These are phyloP conservation scores for Scedosporium apiospermum DNA, from an alignment of 2,329 filamentous ascomycete genomes.

Conservation along the genomic window DNA sequence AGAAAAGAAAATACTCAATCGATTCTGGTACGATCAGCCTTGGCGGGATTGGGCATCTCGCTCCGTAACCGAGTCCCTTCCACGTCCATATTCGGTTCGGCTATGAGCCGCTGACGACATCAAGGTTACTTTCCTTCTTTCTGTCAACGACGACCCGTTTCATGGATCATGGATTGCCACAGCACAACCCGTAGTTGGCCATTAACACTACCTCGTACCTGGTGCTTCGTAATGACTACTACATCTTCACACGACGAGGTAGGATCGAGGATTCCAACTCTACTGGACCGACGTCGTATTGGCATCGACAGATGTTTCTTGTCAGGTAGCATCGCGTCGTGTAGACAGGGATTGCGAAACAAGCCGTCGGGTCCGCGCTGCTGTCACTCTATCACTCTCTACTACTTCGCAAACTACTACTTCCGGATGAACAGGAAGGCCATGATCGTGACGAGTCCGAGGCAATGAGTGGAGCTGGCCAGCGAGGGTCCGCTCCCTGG, in stretches of 20 bases:
- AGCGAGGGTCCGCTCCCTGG: no score
- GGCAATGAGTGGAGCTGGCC: no score
- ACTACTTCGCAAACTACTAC: no score
- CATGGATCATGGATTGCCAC: neutral
- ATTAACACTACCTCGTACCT: no score
- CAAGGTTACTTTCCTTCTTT: neutral
- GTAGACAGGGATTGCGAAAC: neutral
- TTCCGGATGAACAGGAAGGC: no score
- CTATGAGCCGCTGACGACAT: neutral
- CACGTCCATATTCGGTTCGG: neutral
- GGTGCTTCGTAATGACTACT: no score
- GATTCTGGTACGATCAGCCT: neutral
- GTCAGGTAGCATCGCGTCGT: neutral
- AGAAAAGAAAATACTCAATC: neutral
- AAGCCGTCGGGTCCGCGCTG: no score
- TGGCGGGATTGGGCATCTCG: neutral
- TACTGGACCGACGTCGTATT: neutral
- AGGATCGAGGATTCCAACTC: neutral
- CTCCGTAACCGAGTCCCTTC: neutral
- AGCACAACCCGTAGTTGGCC: neutral
- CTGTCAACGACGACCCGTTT: neutral
- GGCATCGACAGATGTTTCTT: neutral
- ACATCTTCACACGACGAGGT: no score
- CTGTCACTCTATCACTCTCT: no score
- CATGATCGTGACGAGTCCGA: no score